Conservation (phyloP, 179 eudicot species). For the Actinidia arguta region DNA sequence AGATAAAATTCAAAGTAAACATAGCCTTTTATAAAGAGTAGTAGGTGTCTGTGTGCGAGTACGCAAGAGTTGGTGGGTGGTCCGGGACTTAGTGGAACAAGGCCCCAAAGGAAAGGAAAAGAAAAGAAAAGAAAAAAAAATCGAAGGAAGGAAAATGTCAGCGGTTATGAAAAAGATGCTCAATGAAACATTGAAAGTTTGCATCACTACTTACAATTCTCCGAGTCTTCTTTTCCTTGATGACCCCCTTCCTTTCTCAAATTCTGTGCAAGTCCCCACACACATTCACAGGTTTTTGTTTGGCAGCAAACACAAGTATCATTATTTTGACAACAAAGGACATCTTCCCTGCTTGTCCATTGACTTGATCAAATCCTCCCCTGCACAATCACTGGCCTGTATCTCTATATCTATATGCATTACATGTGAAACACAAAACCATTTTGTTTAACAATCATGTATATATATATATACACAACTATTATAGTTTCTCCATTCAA, state of each 20-base stretch:
- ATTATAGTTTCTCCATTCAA: too few species aligned
- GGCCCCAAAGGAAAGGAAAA: constrained; percentile 24
- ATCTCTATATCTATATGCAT: background rate
- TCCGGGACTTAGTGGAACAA: constrained; percentile 42
- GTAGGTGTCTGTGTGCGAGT: constrained; percentile 18
- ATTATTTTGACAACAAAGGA: constrained; percentile 10
- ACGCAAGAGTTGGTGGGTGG: constrained; percentile 50
- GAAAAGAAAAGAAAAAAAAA: constrained; percentile 20
- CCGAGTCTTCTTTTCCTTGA: constrained; percentile 18
- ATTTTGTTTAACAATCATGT: background rate
- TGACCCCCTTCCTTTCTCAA: constrained; percentile 39
- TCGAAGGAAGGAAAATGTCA: constrained; percentile 37
- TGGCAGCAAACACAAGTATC: constrained; percentile 14
- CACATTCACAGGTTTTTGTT: background rate
- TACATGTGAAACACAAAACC: background rate
- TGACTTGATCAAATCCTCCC: too few species aligned
- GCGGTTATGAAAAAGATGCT: constrained; percentile 38
- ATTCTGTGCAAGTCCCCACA: constrained; percentile 37
- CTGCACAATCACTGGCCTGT: background rate
- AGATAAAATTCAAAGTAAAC: constrained; percentile 26
- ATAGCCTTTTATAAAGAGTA: constrained; percentile 34
- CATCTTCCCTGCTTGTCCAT: constrained; percentile 14
- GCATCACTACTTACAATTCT: constrained; percentile 4
- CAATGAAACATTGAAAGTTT: constrained; percentile 28
- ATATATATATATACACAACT: too few species aligned